Conservation (phyloP, 768 basidiomycete genomes). For the Boletus tylopilopsis region DNA sequence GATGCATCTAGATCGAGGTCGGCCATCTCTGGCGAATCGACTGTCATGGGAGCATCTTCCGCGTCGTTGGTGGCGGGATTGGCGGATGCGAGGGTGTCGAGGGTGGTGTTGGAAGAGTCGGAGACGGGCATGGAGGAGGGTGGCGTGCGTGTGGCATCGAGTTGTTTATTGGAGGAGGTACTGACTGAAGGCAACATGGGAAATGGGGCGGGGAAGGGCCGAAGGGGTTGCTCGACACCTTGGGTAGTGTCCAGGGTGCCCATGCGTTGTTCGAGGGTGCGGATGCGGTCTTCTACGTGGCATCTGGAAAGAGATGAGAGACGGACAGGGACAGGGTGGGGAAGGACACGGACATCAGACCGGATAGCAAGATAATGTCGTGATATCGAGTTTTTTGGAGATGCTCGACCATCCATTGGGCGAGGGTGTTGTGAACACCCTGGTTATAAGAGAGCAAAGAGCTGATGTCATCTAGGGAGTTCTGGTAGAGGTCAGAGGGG, state of each 20-base stretch:
- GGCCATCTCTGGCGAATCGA: slow-evolving; percentile 12
- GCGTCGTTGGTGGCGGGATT: neutral
- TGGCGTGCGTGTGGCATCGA: slow-evolving; percentile 8
- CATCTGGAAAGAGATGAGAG: slow-evolving; percentile 24
- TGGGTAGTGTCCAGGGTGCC: slow-evolving; percentile 7
- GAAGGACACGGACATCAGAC: slow-evolving; percentile 34
- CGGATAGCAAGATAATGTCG: slow-evolving; percentile 42
- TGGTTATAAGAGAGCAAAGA: slow-evolving; percentile 22
- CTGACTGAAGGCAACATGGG: slow-evolving; percentile 1
- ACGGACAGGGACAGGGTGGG: neutral
- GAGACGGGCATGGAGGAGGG: slow-evolving; percentile 16
- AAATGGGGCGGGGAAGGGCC: neutral
- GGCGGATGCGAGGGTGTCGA: neutral
- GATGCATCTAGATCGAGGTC: slow-evolving; percentile 25
- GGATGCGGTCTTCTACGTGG: slow-evolving; percentile 36
- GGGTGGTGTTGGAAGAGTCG: slow-evolving; percentile 13
- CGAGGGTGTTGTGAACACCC: slow-evolving; percentile 14
- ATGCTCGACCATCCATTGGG: slow-evolving; percentile 23
- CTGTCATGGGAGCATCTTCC: slow-evolving; percentile 1
- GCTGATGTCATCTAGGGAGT: slow-evolving; percentile 28
- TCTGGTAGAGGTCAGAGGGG: slow-evolving; percentile 13
- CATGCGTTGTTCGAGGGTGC: slow-evolving; percentile 36
- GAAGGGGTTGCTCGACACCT: neutral
- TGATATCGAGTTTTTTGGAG: slow-evolving; percentile 16
- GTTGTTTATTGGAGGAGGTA: neutral